Percentiles rank a stretch among this genome's conserved stretches.
phyloP scores from a whole-genome alignment of 192 early-diverging fungal genomes.

The Thamnidium elegans region DNA sequence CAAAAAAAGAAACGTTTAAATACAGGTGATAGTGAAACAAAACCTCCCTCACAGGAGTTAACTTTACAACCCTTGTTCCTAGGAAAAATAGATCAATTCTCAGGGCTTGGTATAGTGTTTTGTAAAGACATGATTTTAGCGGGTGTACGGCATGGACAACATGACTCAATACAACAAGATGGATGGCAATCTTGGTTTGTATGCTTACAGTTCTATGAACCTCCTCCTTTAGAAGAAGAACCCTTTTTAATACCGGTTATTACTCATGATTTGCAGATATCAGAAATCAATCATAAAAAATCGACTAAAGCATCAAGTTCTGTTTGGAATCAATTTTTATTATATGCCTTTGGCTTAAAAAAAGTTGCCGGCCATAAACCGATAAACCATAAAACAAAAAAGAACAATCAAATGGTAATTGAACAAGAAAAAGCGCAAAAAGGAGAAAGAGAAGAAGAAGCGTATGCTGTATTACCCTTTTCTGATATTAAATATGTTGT shows the following conservation, averaged over 20 bases:
- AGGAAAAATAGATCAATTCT: conserved; percentile 25
- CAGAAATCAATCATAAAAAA: not conserved
- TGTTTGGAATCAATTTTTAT: conserved; percentile 6
- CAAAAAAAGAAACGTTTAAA: not conserved
- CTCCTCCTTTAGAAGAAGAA: not conserved
- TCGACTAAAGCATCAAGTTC: not conserved
- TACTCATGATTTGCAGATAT: conserved; percentile 1
- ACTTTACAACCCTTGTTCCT: conserved; percentile 18
- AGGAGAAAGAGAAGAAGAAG: conserved; percentile 10
- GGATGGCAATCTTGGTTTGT: conserved; percentile 30
- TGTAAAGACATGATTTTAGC: conserved; percentile 33
- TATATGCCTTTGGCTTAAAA: not conserved
- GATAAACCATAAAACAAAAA: not conserved
- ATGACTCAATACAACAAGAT: not conserved
- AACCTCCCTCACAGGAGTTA: not conserved
- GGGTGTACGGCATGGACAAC: conserved; percentile 15
- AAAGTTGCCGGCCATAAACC: not conserved
- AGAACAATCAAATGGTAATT: not conserved
- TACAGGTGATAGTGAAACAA: not conserved
- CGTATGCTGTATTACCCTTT: conserved; percentile 18
- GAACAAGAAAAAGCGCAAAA: too few relatives aligned
- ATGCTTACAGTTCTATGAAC: conserved; percentile 26
- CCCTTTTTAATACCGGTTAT: not conserved
- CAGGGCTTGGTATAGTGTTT: conserved; percentile 22
- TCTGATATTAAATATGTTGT: conserved; percentile 2